These are phyloP conservation scores for Scutellaria baicalensis DNA, from an alignment of 257 asterid genomes.

Conservation along the genomic window DNA sequence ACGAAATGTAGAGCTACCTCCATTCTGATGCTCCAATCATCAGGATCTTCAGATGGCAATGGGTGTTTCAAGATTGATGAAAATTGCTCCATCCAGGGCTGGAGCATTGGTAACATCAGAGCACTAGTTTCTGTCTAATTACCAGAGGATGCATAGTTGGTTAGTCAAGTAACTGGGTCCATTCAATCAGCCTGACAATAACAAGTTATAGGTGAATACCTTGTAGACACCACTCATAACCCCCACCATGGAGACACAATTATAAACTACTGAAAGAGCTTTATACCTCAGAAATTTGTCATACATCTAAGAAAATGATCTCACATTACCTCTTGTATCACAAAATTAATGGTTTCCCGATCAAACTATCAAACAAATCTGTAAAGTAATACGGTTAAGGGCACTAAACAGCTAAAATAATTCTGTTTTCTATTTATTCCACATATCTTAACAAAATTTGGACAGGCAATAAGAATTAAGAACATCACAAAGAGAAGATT, in stretches of 20 bases:
- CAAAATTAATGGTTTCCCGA: background rate
- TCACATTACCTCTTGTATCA: background rate
- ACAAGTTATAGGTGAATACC: slow-evolving; percentile 40
- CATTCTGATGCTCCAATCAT: slow-evolving; percentile 94
- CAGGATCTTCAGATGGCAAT: slow-evolving; percentile 96
- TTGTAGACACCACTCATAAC: slow-evolving; percentile 80
- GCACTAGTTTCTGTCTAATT: slow-evolving; percentile 65
- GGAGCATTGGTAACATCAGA: slow-evolving; percentile 78
- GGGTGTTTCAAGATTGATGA: slow-evolving; percentile 53
- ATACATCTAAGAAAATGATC: slow-evolving; percentile 40
- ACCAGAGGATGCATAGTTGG: slow-evolving; percentile 24
- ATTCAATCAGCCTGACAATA: slow-evolving; percentile 16
- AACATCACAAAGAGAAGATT: background rate
- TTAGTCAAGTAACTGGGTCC: slow-evolving; percentile 7
- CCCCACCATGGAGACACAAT: slow-evolving; percentile 79
- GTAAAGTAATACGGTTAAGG: background rate
- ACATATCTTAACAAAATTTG: slow-evolving; percentile 1
- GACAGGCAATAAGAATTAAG: background rate
- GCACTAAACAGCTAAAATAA: slow-evolving; percentile 1
- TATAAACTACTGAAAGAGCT: slow-evolving; percentile 75
- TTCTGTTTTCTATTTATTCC: background rate
- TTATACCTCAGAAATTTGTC: slow-evolving; percentile 65
- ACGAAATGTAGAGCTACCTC: slow-evolving; percentile 52
- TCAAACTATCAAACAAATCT: background rate
- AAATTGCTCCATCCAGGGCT: slow-evolving; percentile 83